Conservation (phyloP, 805 yeast genomes). For the Lipomyces kockii region DNA sequence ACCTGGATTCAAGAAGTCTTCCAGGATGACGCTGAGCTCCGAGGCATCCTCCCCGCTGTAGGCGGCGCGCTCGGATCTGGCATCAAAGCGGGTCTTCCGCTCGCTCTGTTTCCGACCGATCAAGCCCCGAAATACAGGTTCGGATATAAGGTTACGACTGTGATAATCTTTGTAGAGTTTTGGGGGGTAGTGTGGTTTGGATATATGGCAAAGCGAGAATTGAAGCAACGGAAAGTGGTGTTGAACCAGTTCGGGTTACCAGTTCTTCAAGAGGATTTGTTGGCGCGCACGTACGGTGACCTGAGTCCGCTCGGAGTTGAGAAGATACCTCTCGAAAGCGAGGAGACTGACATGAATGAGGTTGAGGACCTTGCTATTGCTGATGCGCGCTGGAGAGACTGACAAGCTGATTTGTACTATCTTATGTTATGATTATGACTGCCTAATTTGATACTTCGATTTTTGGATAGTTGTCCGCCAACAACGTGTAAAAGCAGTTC, state of each 20-base stretch:
- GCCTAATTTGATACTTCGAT: no score
- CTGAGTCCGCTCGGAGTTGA: not conserved
- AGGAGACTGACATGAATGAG: not conserved
- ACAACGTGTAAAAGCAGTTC: no score
- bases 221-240: conserved; percentile 3
- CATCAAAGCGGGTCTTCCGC: conserved; percentile 24
- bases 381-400: not conserved
- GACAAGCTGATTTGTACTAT: not conserved
- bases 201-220: conserved; percentile 24
- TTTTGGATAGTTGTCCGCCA: no score
- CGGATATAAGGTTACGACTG: conserved; percentile 24
- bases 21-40: conserved; percentile 30
- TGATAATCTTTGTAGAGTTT: conserved; percentile 17
- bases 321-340: not conserved
- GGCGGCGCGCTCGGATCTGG: conserved; percentile 20
- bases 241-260: conserved; percentile 11
- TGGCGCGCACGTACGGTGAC: not conserved
- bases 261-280: not conserved
- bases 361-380: not conserved
- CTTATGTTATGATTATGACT: not conserved
- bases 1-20: conserved; percentile 31
- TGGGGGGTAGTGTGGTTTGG: conserved; percentile 17
- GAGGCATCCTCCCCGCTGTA: conserved; percentile 36
- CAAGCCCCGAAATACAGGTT: conserved; percentile 29
- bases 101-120: conserved; percentile 28